Percentiles rank a stretch among this genome's conserved stretches.
These are phyloP conservation scores for Micractinium sp. DNA, from an alignment of 139 green algal species.

Conservation along the genomic window DNA sequence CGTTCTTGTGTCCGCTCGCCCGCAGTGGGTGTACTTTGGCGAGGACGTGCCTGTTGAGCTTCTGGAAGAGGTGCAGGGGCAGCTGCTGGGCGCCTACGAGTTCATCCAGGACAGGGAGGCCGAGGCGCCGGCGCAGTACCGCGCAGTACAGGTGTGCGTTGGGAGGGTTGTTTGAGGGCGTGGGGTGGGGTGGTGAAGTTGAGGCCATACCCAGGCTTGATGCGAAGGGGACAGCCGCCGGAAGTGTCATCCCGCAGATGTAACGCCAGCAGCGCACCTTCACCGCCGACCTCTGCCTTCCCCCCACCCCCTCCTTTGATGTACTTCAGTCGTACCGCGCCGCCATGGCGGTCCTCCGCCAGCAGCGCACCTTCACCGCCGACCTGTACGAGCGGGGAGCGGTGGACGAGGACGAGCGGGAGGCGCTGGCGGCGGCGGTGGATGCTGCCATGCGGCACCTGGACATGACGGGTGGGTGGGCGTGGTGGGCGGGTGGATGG, in stretches of 20 bases:
- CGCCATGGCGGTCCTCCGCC: conserved; percentile 77
- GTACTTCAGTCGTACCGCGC: conserved; percentile 86
- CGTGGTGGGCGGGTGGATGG: too few relatives aligned
- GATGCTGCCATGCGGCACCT: conserved; percentile 14
- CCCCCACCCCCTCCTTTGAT: too few relatives aligned
- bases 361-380: conserved; percentile 76
- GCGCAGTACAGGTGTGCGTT: conserved; percentile 69
- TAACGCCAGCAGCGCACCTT: conserved; percentile 77
- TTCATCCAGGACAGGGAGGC: conserved; percentile 88
- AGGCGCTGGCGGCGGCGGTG: not conserved
- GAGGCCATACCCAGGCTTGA: too few relatives aligned
- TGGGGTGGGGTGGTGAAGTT: too few relatives aligned
- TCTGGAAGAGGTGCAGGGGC: conserved; percentile 39
- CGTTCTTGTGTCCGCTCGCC: too few relatives aligned
- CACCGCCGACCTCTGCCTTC: conserved; percentile 69
- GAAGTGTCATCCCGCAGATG: too few relatives aligned
- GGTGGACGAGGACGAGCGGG: conserved; percentile 7
- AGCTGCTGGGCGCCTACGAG: conserved; percentile 31
- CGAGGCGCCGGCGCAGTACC: conserved; percentile 82
- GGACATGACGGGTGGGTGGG: not conserved
- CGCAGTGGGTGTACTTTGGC: conserved; percentile 14
- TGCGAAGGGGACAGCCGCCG: too few relatives aligned
- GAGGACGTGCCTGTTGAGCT: not conserved
- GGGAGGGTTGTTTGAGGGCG: not conserved
- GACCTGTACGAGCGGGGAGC: conserved; percentile 61